Percentiles rank a stretch among this genome's conserved stretches.
Conservation (phyloP, 306 rosid genomes). For the Medicago arabica region DNA sequence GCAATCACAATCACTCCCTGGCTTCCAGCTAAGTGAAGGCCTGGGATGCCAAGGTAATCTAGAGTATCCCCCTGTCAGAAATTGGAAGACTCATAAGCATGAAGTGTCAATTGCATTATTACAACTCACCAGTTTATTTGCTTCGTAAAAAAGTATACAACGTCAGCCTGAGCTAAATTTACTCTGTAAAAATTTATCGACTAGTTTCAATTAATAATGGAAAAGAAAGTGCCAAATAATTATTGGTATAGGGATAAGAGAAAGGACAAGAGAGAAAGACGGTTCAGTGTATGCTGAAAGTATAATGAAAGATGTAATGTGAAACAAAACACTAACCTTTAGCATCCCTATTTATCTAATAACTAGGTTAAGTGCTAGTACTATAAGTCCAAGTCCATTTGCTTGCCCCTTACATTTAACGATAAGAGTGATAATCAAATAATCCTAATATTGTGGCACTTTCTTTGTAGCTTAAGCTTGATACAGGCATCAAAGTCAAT, state of each 20-base stretch:
- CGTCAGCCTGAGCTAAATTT: conserved; percentile 16
- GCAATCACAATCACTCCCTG: conserved; percentile 96
- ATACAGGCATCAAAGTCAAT: conserved; percentile 7
- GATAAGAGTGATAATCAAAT: background rate
- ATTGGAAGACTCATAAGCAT: conserved; percentile 32
- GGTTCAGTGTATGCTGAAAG: background rate
- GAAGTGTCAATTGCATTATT: conserved; percentile 30
- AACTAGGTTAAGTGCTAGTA: conserved; percentile 3
- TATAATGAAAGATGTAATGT: conserved; percentile 4
- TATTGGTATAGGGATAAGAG: background rate
- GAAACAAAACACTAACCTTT: conserved; percentile 18
- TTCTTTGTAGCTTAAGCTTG: background rate
- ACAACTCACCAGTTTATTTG: background rate
- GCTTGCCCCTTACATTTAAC: background rate
- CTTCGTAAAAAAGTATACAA: conserved; percentile 6
- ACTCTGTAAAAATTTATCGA: conserved; percentile 23
- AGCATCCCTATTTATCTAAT: conserved; percentile 1
- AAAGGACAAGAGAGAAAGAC: background rate
- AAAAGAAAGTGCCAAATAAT: background rate
- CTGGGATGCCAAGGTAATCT: conserved; percentile 92
- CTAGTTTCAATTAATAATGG: conserved; percentile 17
- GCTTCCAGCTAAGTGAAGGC: conserved; percentile 95
- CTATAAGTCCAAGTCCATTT: conserved; percentile 6
- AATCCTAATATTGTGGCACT: background rate
- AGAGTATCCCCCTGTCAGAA: conserved; percentile 82